Evolutionary conservation across 2,329 filamentous ascomycete species (phyloP).

Genomic region (Diaporthe nobilis): DNA sequence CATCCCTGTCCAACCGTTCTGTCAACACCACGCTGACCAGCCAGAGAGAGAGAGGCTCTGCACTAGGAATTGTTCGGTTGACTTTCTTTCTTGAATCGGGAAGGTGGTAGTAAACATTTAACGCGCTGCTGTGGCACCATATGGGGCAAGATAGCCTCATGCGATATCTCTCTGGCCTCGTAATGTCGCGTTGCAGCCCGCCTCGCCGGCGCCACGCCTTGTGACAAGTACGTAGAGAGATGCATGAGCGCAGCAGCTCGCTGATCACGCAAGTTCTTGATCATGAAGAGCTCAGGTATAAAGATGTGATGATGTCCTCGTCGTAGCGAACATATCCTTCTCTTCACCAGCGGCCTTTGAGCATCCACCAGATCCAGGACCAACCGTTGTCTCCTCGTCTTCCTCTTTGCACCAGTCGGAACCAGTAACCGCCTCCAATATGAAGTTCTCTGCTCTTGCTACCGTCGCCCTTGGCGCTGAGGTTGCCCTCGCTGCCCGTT

Average conservation of each 20-base stretch:
- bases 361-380: background rate
- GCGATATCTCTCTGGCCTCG: conserved; percentile 12
- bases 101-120: conserved; percentile 33
- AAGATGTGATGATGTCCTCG: conserved; percentile 5
- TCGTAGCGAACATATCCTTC: background rate
- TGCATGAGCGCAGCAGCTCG: background rate
- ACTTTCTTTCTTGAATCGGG: conserved; percentile 15
- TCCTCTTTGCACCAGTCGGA: background rate
- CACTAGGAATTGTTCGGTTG: background rate
- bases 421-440: conserved; percentile 18
- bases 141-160: conserved; percentile 32
- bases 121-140: conserved; percentile 19
- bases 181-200: conserved; percentile 15
- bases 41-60: background rate
- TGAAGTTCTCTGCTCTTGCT: conserved; percentile 36
- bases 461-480: conserved; percentile 32
- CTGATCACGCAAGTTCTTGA: background rate
- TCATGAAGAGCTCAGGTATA: conserved; percentile 12
- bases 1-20: conserved; percentile 1
- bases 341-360: conserved; percentile 27
- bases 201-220: background rate
- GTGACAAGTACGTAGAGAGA: background rate
- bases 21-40: background rate
- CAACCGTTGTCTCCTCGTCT: background rate
- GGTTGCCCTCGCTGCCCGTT: conserved; percentile 34